phyloP scores from a whole-genome alignment of 768 basidiomycete species.

The Mrakia blollopis region DNA sequence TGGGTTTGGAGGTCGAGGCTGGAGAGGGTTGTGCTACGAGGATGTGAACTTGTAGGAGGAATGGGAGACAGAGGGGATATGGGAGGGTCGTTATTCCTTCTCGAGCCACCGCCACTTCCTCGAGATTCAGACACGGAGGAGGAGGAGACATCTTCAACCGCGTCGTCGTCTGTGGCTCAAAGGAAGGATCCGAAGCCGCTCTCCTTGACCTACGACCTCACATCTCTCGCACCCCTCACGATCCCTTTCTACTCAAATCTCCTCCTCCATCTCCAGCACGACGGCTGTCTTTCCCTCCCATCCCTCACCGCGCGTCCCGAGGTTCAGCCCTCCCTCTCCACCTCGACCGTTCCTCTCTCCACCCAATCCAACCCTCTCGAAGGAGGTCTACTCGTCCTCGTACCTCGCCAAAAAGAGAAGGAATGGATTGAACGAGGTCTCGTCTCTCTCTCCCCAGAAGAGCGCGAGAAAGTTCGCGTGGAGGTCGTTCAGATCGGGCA shows the following conservation, averaged over 20 bases:
- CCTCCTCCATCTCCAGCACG: background rate
- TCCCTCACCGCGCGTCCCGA: background rate
- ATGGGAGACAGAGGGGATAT: background rate
- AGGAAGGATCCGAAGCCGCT: background rate
- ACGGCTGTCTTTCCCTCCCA: background rate
- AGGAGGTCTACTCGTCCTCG: constrained; percentile 8
- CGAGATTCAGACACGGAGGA: background rate
- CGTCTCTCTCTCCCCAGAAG: background rate
- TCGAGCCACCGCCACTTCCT: background rate
- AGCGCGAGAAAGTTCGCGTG: background rate
- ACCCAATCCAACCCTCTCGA: background rate
- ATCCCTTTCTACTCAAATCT: constrained; percentile 25
- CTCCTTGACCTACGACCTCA: constrained; percentile 19
- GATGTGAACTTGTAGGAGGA: background rate
- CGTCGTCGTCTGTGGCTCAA: background rate
- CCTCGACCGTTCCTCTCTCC: background rate
- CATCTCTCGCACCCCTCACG: constrained; percentile 21
- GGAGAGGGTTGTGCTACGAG: background rate
- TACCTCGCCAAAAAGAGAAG: background rate
- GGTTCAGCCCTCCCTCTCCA: background rate
- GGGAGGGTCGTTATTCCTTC: background rate
- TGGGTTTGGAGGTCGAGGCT: background rate
- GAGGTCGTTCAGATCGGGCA: background rate
- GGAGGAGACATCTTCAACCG: background rate
- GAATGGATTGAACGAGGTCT: constrained; percentile 17